Conservation (phyloP, 257 asterid species). For the Haberlea rhodopensis region DNA sequence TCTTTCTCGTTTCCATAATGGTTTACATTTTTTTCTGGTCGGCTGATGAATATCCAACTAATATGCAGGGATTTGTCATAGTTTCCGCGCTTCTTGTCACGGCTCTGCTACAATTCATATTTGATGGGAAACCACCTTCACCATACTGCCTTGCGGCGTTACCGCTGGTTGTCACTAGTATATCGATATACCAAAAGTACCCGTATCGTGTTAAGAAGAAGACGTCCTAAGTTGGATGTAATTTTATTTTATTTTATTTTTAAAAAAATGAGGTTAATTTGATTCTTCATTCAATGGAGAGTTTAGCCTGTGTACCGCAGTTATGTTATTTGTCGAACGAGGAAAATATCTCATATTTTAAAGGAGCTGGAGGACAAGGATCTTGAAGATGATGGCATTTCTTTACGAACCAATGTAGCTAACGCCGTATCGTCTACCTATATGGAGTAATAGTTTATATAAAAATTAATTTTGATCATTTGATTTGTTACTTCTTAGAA, state of each 20-base stretch:
- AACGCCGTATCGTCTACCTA: too few species aligned
- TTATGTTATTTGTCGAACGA: constrained; percentile 8
- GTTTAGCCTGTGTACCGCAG: too few species aligned
- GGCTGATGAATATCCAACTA: constrained; percentile 13
- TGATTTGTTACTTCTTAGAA: too few species aligned
- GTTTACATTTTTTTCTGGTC: background rate
- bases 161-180: constrained; percentile 80
- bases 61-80: constrained; percentile 80
- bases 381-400: constrained; percentile 24
- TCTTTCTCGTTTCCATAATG: background rate
- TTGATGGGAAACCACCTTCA: constrained; percentile 87
- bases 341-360: constrained; percentile 13
- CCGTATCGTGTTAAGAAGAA: constrained; percentile 71
- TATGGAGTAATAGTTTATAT: too few species aligned
- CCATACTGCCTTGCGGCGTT: constrained; percentile 76
- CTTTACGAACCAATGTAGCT: constrained; percentile 5
- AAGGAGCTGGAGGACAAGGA: constrained; percentile 18
- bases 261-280: too few species aligned
- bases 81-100: constrained; percentile 95
- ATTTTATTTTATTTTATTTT: too few species aligned
- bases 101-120: constrained; percentile 75
- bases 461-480: too few species aligned
- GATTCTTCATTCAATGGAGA: constrained; percentile 23
- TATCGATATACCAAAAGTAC: constrained; percentile 79
- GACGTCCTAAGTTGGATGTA: constrained; percentile 38